Conservation (phyloP, 495 filamentous ascomycete genomes). For the Hypoxylon intermedium region DNA sequence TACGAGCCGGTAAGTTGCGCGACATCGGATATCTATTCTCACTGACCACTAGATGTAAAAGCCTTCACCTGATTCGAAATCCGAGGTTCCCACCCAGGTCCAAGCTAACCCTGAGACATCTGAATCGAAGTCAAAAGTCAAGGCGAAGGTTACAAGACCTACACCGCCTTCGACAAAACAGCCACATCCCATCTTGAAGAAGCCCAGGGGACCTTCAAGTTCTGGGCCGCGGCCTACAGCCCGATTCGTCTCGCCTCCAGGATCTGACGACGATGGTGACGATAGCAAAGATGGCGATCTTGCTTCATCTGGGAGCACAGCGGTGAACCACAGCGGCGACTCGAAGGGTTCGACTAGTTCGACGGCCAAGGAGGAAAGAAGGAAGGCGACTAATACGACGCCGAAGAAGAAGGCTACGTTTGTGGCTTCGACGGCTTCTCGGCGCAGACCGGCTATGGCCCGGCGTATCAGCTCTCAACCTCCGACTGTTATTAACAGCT, state of each 20-base stretch:
- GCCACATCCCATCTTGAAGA: constrained; percentile 60
- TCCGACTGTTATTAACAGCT: constrained; percentile 33
- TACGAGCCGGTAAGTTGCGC: constrained; percentile 51
- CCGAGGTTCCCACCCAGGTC: constrained; percentile 14
- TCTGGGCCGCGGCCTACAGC: constrained; percentile 59
- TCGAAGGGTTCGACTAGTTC: constrained; percentile 32
- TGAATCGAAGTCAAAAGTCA: constrained; percentile 22
- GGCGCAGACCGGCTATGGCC: constrained; percentile 47
- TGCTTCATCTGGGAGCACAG: constrained; percentile 36
- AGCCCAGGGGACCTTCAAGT: constrained; percentile 57
- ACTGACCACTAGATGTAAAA: constrained; percentile 21
- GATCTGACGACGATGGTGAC: constrained; percentile 43
- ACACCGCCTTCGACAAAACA: constrained; percentile 32
- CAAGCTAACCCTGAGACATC: constrained; percentile 21
- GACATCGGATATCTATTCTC: constrained; percentile 3
- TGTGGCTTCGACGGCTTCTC: constrained; percentile 46
- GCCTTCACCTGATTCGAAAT: constrained; percentile 38
- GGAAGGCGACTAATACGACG: constrained; percentile 27
- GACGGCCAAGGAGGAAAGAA: constrained; percentile 38
- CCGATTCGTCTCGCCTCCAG: constrained; percentile 58
- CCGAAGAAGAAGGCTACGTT: constrained; percentile 45
- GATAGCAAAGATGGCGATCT: constrained; percentile 31
- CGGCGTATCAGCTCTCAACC: constrained; percentile 54
- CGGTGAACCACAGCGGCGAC: constrained; percentile 34
- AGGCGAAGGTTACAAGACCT: constrained; percentile 24